A percentile compares a stretch with the other conserved stretches of the same genome.
Evolutionary conservation across 23 red algal genomes (phyloP).

Genomic region (Gracilaria vermiculophylla): DNA sequence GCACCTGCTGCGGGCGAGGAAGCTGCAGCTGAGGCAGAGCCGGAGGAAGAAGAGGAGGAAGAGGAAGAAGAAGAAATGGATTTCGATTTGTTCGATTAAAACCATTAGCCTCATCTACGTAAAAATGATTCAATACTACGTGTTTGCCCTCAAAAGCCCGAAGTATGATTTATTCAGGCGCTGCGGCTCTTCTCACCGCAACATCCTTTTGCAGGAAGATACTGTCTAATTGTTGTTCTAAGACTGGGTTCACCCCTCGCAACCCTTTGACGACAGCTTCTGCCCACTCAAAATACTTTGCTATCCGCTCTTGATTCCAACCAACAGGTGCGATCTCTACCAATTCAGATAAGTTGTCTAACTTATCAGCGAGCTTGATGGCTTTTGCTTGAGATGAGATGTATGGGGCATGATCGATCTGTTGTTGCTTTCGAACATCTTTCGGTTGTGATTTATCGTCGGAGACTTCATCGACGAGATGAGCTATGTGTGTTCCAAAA

Average conservation of each 20-base stretch:
- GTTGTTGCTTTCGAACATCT: constrained; percentile 40
- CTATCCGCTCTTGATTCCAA: constrained; percentile 62
- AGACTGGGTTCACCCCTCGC: constrained; percentile 18
- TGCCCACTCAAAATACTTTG: constrained; percentile 79
- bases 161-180: background rate
- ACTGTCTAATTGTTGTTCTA: constrained; percentile 35
- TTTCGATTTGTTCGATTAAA: constrained; percentile 72
- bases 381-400: constrained; percentile 42
- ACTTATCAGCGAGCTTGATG: constrained; percentile 79
- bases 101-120: background rate
- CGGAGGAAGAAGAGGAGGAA: constrained; percentile 57
- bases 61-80: constrained; percentile 91
- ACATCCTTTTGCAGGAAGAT: constrained; percentile 4
- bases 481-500: constrained; percentile 76
- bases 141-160: too few species aligned
- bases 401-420: constrained; percentile 20
- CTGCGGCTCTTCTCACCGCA: background rate
- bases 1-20: constrained; percentile 46
- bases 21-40: constrained; percentile 29
- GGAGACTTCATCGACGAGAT: constrained; percentile 62
- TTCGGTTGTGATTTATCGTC: constrained; percentile 60
- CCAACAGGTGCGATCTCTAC: constrained; percentile 36
- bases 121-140: too few species aligned
- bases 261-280: constrained; percentile 44
- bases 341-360: constrained; percentile 76